Percentiles rank a stretch among this genome's conserved stretches.
Conservation (phyloP, 805 yeast genomes). For the Starmerella vaccinii region DNA sequence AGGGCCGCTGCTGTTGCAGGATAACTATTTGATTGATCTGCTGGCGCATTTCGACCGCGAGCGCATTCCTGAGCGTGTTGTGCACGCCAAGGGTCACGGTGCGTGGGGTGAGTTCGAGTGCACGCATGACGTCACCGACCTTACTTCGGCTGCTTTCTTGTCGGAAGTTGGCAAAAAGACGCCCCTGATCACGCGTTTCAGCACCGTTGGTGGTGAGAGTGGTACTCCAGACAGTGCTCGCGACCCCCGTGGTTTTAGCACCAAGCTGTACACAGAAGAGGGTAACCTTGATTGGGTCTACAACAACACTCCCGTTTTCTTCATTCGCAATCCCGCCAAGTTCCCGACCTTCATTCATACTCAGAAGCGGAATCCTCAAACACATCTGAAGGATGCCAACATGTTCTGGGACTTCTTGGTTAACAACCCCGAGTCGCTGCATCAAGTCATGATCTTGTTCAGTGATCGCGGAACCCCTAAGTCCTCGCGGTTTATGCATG, state of each 20-base stretch:
- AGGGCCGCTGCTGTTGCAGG: conserved; percentile 53
- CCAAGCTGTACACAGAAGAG: conserved; percentile 56
- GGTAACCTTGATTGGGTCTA: conserved; percentile 65
- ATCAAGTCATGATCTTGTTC: conserved; percentile 48
- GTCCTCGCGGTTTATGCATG: conserved; percentile 47
- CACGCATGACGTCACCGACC: conserved; percentile 47
- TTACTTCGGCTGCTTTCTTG: conserved; percentile 44
- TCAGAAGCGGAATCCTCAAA: conserved; percentile 59
- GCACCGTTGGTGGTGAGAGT: conserved; percentile 61
- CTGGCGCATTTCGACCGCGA: conserved; percentile 55
- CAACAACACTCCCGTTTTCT: conserved; percentile 64
- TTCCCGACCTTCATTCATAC: conserved; percentile 59
- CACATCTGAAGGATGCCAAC: conserved; percentile 47
- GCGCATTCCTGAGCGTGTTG: conserved; percentile 57
- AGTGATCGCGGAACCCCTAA: conserved; percentile 53
- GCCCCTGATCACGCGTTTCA: conserved; percentile 47
- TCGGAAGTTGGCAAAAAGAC: conserved; percentile 71
- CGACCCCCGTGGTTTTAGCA: conserved; percentile 62
- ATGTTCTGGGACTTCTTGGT: conserved; percentile 49
- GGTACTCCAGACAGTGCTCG: conserved; percentile 59
- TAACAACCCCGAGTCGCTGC: conserved; percentile 47
- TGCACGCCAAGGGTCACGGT: conserved; percentile 59
- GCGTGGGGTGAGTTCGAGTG: conserved; percentile 50
- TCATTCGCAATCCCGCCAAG: conserved; percentile 53
- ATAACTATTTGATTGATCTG: conserved; percentile 46